phyloP scores from a whole-genome alignment of 139 green algal genomes.

The Penium margaritaceum region DNA sequence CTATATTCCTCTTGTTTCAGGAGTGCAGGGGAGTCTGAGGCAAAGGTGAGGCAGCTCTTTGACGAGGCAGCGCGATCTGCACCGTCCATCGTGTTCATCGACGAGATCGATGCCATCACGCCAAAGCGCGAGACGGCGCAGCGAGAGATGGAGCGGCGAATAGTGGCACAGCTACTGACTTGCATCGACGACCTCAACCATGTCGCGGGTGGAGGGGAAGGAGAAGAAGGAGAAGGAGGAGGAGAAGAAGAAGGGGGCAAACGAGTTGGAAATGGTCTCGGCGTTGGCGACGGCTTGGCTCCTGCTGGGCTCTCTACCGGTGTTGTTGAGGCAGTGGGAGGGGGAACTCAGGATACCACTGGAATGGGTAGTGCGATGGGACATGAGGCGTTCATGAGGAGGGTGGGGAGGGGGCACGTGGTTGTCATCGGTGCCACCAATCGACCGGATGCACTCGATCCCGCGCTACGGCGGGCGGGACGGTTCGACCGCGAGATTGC shows the following conservation, averaged over 20 bases:
- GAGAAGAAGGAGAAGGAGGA: neutral
- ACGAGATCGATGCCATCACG: conserved; percentile 80
- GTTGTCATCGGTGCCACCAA: conserved; percentile 91
- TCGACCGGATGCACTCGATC: conserved; percentile 84
- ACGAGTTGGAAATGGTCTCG: neutral
- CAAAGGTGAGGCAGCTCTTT: conserved; percentile 84
- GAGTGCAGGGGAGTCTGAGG: conserved; percentile 88
- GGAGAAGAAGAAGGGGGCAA: neutral
- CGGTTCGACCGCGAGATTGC: conserved; percentile 91
- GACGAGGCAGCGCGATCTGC: conserved; percentile 70
- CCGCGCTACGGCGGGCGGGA: conserved; percentile 76
- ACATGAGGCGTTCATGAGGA: too few species aligned
- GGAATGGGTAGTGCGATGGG: too few species aligned
- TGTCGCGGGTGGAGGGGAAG: neutral
- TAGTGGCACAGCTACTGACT: conserved; percentile 86
- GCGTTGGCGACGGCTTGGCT: too few species aligned
- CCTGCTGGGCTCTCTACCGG: too few species aligned
- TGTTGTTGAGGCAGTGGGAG: neutral
- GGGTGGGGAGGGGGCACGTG: conserved; percentile 60
- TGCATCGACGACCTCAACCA: conserved; percentile 80
- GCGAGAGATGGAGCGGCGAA: conserved; percentile 81
- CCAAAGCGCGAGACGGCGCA: conserved; percentile 61
- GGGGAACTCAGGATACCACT: too few species aligned
- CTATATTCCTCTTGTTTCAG: too few species aligned
- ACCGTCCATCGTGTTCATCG: conserved; percentile 80